These are phyloP conservation scores for Claviceps arundinis DNA, from an alignment of 2,329 filamentous ascomycete genomes.

Conservation along the genomic window DNA sequence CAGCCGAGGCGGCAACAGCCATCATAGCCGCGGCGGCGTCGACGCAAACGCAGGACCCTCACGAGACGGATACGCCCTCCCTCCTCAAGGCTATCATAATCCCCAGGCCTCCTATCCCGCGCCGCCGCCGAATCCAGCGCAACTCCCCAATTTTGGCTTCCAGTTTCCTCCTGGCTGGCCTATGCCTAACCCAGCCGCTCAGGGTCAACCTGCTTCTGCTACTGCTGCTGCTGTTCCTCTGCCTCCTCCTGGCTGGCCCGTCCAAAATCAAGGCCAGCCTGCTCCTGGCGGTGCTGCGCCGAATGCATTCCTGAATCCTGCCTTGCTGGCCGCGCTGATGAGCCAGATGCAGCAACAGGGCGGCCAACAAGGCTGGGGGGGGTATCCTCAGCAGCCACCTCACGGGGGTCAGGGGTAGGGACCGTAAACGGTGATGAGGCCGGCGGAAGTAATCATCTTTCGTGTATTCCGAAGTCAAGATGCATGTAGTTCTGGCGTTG, in stretches of 20 bases:
- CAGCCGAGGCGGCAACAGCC: slow-evolving; percentile 27
- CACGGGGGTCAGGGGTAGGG: slow-evolving; percentile 7
- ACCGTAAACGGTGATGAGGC: neutral
- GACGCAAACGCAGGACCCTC: slow-evolving; percentile 13
- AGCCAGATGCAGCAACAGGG: slow-evolving; percentile 27
- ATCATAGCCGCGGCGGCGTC: slow-evolving; percentile 24
- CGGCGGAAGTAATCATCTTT: neutral
- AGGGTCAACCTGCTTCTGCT: too few relatives aligned
- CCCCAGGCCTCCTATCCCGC: slow-evolving; percentile 17
- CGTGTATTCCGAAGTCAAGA: neutral
- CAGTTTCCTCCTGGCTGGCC: slow-evolving; percentile 32
- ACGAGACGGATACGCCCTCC: slow-evolving; percentile 28
- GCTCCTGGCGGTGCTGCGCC: slow-evolving; percentile 21
- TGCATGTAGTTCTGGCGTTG: neutral
- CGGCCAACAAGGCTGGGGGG: slow-evolving; percentile 14
- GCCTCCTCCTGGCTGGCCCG: slow-evolving; percentile 22
- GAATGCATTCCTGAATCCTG: slow-evolving; percentile 38
- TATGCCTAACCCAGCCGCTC: slow-evolving; percentile 13
- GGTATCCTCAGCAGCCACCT: slow-evolving; percentile 15
- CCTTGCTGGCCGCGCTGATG: slow-evolving; percentile 39
- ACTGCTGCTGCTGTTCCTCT: slow-evolving; percentile 26
- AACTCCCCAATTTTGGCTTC: slow-evolving; percentile 27
- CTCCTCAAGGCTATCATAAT: slow-evolving; percentile 17
- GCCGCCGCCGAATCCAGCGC: slow-evolving; percentile 9
- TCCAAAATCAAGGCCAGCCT: slow-evolving; percentile 13